Evolutionary conservation across 2,329 filamentous ascomycete genomes (phyloP).

Genomic region (Phaeosphaeria sp.): DNA sequence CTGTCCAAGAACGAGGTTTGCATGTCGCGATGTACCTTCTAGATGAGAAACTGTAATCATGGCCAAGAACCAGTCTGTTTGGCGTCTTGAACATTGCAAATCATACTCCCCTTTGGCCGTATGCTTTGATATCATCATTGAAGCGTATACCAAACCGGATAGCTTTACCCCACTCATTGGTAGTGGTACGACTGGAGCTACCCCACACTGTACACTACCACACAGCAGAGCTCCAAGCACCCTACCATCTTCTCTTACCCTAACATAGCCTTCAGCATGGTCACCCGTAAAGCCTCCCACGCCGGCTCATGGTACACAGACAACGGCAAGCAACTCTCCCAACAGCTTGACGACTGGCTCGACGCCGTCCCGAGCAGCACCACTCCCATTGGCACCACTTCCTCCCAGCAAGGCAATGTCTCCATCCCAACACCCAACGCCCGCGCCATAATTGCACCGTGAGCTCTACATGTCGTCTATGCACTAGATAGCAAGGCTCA

Average conservation of each 20-base stretch:
- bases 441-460: slow-evolving; percentile 92
- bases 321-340: slow-evolving; percentile 64
- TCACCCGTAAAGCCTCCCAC: slow-evolving; percentile 69
- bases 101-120: too few relatives aligned
- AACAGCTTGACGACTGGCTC: slow-evolving; percentile 79
- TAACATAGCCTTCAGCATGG: slow-evolving; percentile 27
- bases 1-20: too few relatives aligned
- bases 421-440: slow-evolving; percentile 74
- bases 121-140: too few relatives aligned
- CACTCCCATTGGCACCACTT: slow-evolving; percentile 62
- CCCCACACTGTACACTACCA: not conserved
- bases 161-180: not conserved
- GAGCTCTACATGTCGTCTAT: slow-evolving; percentile 49
- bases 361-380: slow-evolving; percentile 70
- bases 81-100: too few relatives aligned
- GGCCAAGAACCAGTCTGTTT: too few relatives aligned
- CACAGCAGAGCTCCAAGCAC: not conserved
- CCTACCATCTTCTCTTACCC: not conserved
- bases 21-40: too few relatives aligned
- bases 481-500: slow-evolving; percentile 26
- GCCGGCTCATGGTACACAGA: slow-evolving; percentile 87
- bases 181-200: not conserved
- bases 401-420: slow-evolving; percentile 44
- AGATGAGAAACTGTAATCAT: too few relatives aligned
- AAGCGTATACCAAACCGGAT: not conserved